phyloP scores from a whole-genome alignment of 1,139 yeast genomes.

The Debaryomyces psychrophilus region DNA sequence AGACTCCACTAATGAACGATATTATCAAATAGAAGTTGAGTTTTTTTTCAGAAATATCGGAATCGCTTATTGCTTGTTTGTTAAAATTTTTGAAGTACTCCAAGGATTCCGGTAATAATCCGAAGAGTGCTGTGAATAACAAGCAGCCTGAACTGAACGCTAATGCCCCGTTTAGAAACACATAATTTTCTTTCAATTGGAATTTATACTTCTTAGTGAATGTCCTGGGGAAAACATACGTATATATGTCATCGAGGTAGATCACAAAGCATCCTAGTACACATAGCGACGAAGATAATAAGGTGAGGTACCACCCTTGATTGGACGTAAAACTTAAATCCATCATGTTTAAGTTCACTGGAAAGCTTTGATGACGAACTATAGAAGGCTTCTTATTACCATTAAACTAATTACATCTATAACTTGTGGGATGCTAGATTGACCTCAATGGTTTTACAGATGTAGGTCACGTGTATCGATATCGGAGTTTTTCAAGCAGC shows the following conservation, averaged over 20 bases:
- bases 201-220: slow-evolving; percentile 50
- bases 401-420: background rate
- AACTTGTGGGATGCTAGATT: background rate
- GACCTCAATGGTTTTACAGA: slow-evolving; percentile 2
- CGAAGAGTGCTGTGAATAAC: slow-evolving; percentile 73
- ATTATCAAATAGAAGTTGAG: slow-evolving; percentile 45
- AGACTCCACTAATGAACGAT: slow-evolving; percentile 61
- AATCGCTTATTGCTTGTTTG: background rate
- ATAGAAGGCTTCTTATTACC: background rate
- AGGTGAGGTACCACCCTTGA: slow-evolving; percentile 61
- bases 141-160: slow-evolving; percentile 79
- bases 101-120: slow-evolving; percentile 72
- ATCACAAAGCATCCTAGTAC: slow-evolving; percentile 61
- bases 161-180: slow-evolving; percentile 65
- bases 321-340: slow-evolving; percentile 10
- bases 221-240: slow-evolving; percentile 40
- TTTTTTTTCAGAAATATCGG: slow-evolving; percentile 15
- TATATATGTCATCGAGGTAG: slow-evolving; percentile 51
- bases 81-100: slow-evolving; percentile 20
- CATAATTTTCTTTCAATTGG: slow-evolving; percentile 59
- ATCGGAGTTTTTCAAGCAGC: background rate
- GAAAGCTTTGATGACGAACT: background rate
- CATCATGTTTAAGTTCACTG: slow-evolving; percentile 6
- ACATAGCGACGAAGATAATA: slow-evolving; percentile 60
- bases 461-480: background rate